Percentiles rank a stretch among this genome's conserved stretches.
These are phyloP conservation scores for Talaromyces sp. DNA, from an alignment of 2,329 filamentous ascomycete genomes.

Conservation along the genomic window DNA sequence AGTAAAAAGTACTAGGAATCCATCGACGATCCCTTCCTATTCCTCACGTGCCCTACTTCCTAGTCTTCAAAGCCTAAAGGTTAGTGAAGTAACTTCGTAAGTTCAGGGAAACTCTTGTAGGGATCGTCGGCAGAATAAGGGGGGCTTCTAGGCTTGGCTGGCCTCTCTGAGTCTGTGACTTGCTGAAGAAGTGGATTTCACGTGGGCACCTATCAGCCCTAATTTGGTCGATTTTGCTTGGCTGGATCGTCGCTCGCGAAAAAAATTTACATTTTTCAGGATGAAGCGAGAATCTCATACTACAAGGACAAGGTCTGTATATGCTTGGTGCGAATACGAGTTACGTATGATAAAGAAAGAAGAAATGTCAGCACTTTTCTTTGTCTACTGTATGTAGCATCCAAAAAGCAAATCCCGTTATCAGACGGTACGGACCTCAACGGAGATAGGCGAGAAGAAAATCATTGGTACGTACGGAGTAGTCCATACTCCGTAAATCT, in stretches of 20 bases:
- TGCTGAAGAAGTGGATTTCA: neutral
- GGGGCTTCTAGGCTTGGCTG: neutral
- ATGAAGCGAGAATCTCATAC: no score
- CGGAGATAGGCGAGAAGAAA: neutral
- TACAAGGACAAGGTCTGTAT: no score
- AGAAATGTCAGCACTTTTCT: neutral
- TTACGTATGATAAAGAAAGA: neutral
- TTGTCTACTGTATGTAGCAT: neutral
- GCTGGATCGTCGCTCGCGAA: neutral
- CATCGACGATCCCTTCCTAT: neutral
- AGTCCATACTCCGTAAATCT: neutral
- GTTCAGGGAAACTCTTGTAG: no score
- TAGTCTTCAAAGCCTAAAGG: no score
- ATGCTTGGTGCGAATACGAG: neutral
- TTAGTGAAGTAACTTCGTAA: no score
- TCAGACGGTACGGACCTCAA: neutral
- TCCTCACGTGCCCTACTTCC: slow-evolving; percentile 3
- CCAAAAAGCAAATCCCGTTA: neutral
- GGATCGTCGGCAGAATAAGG: neutral
- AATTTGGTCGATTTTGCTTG: neutral
- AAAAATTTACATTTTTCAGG: no score
- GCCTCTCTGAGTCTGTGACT: neutral
- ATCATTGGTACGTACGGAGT: no score
- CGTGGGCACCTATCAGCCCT: neutral
- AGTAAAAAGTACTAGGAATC: no score